A percentile compares a stretch with the other conserved stretches of the same genome.
Evolutionary conservation across 1,284 basidiomycete species (phyloP).

Genomic region (Malassezia nana): DNA sequence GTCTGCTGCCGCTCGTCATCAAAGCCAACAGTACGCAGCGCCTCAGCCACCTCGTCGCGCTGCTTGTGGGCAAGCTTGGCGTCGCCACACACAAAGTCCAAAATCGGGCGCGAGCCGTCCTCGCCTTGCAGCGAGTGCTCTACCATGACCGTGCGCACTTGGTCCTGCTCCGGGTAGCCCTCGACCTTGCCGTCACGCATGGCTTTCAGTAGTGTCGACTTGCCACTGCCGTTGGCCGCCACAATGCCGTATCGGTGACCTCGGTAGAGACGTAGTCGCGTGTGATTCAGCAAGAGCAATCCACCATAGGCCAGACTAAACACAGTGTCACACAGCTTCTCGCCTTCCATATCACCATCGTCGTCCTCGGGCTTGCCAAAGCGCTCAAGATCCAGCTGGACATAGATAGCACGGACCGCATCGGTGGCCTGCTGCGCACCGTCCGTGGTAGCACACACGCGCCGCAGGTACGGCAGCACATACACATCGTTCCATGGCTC

Average conservation of each 20-base stretch:
- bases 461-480: constrained; percentile 50
- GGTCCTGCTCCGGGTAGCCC: constrained; percentile 81
- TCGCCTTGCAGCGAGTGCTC: constrained; percentile 92
- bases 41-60: constrained; percentile 32
- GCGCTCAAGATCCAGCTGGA: constrained; percentile 36
- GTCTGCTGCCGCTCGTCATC: constrained; percentile 75
- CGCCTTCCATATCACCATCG: constrained; percentile 58
- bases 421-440: constrained; percentile 35
- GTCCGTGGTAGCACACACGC: constrained; percentile 29
- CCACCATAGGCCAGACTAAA: constrained; percentile 97
- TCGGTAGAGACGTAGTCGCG: constrained; percentile 76
- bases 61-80: constrained; percentile 41
- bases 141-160: constrained; percentile 84
- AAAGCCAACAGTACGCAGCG: constrained; percentile 58
- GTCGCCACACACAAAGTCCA: constrained; percentile 82
- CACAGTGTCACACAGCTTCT: constrained; percentile 74
- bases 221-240: constrained; percentile 89
- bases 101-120: constrained; percentile 65
- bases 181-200: constrained; percentile 85
- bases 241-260: constrained; percentile 85
- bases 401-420: constrained; percentile 36
- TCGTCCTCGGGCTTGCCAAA: constrained; percentile 52
- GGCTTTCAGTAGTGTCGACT: constrained; percentile 92
- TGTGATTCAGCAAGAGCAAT: constrained; percentile 87
- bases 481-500: constrained; percentile 45